These are phyloP conservation scores for Plasmodium blacklocki DNA, from an alignment of 169 alveolate genomes.

Conservation along the genomic window DNA sequence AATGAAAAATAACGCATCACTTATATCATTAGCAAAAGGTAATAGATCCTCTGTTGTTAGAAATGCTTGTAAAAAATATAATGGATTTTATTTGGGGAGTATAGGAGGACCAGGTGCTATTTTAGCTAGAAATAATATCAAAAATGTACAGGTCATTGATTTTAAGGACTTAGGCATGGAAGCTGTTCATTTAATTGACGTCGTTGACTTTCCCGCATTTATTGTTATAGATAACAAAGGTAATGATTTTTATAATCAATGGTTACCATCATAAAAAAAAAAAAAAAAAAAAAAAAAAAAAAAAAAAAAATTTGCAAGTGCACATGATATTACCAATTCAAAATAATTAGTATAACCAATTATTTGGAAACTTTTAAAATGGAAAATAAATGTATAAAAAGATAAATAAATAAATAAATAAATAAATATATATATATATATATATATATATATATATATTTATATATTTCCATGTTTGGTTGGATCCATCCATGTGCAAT, in stretches of 20 bases:
- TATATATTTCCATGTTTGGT: too few relatives aligned
- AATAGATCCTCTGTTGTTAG: constrained; percentile 86
- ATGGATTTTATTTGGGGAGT: constrained; percentile 90
- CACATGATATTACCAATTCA: too few relatives aligned
- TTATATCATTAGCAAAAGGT: constrained; percentile 90
- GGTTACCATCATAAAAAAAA: constrained; percentile 69
- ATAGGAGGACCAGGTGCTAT: constrained; percentile 93
- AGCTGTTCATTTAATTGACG: constrained; percentile 91
- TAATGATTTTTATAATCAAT: constrained; percentile 88
- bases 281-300: background rate
- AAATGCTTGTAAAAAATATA: constrained; percentile 88
- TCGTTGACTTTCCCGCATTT: constrained; percentile 92
- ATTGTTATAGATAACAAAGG: constrained; percentile 91
- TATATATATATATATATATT: too few relatives aligned
- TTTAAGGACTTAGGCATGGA: constrained; percentile 88
- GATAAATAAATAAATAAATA: too few relatives aligned
- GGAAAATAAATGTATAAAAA: too few relatives aligned
- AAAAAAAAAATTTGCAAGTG: too few relatives aligned
- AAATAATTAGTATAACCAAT: too few relatives aligned
- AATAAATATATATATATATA: too few relatives aligned
- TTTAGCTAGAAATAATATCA: constrained; percentile 88
- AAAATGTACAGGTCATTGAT: constrained; percentile 85
- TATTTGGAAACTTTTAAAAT: too few relatives aligned
- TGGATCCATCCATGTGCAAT: too few relatives aligned
- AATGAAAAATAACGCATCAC: constrained; percentile 87